Conservation (phyloP, 345 rosid species). For the Eucalyptus regnans region DNA sequence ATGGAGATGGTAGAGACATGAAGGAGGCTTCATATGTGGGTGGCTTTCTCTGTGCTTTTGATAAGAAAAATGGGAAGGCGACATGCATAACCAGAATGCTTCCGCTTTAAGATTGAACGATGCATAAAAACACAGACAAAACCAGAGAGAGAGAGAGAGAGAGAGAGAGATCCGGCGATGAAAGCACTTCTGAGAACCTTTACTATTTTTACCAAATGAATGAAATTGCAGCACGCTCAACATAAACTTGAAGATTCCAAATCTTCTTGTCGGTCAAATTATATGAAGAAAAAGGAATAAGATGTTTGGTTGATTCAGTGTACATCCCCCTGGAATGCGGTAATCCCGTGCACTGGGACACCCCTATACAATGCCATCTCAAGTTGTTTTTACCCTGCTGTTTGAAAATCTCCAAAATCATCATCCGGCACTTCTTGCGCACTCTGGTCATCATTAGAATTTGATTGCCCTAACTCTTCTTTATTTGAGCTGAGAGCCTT, state of each 20-base stretch:
- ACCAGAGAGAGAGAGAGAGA: neutral
- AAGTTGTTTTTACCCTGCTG: conserved; percentile 36
- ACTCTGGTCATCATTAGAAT: conserved; percentile 6
- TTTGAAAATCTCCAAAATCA: conserved; percentile 97
- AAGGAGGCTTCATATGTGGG: neutral
- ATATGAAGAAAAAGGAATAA: neutral
- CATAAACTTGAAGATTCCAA: neutral
- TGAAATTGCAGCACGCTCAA: neutral
- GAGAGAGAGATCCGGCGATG: neutral
- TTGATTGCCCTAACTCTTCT: conserved; percentile 19
- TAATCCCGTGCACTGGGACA: neutral
- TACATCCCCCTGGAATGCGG: neutral
- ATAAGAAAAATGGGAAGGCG: neutral
- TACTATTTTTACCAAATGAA: neutral
- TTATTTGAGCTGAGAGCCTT: conserved; percentile 1
- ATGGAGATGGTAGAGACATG: neutral
- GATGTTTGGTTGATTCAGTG: neutral
- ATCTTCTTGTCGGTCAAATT: neutral
- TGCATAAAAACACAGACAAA: neutral
- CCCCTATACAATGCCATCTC: neutral
- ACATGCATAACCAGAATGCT: neutral
- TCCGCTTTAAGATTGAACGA: neutral
- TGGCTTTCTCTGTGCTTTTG: neutral
- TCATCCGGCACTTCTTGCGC: conserved; percentile 53
- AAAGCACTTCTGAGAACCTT: neutral